phyloP scores from a whole-genome alignment of 768 basidiomycete species.

The Phlebiopsis gigantea region DNA sequence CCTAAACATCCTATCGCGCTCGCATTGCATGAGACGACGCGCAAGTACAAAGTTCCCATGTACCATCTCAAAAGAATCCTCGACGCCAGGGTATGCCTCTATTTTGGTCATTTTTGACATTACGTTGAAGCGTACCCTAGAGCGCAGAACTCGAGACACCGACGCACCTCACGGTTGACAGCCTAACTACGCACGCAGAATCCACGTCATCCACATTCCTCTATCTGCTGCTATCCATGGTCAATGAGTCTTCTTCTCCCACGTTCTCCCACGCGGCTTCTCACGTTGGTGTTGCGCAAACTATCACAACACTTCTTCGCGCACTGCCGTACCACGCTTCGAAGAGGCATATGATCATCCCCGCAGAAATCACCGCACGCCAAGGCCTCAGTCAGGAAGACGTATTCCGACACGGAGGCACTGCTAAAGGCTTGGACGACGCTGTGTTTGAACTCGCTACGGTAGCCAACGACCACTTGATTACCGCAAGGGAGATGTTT shows the following conservation, averaged over 20 bases:
- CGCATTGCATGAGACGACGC: slow-evolving; percentile 56
- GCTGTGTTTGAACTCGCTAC: slow-evolving; percentile 84
- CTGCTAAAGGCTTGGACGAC: slow-evolving; percentile 60
- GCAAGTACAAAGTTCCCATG: slow-evolving; percentile 44
- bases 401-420: slow-evolving; percentile 52
- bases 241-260: slow-evolving; percentile 47
- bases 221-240: slow-evolving; percentile 69
- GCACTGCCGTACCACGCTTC: slow-evolving; percentile 74
- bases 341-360: slow-evolving; percentile 67
- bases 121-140: slow-evolving; percentile 11
- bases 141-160: slow-evolving; percentile 44
- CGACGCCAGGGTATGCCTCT: slow-evolving; percentile 64
- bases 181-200: slow-evolving; percentile 69
- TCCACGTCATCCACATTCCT: slow-evolving; percentile 74
- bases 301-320: slow-evolving; percentile 65
- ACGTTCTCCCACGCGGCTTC: slow-evolving; percentile 72
- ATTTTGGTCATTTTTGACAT: background rate
- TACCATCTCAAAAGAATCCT: slow-evolving; percentile 83
- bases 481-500: slow-evolving; percentile 69
- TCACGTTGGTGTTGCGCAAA: slow-evolving; percentile 74
- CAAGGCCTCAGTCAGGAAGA: slow-evolving; percentile 79
- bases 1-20: slow-evolving; percentile 79
- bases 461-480: slow-evolving; percentile 72
- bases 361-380: slow-evolving; percentile 75
- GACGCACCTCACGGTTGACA: slow-evolving; percentile 61